These are phyloP conservation scores for Pseudozyma tsukubaensis DNA, from an alignment of 1,284 basidiomycete genomes.

Conservation along the genomic window DNA sequence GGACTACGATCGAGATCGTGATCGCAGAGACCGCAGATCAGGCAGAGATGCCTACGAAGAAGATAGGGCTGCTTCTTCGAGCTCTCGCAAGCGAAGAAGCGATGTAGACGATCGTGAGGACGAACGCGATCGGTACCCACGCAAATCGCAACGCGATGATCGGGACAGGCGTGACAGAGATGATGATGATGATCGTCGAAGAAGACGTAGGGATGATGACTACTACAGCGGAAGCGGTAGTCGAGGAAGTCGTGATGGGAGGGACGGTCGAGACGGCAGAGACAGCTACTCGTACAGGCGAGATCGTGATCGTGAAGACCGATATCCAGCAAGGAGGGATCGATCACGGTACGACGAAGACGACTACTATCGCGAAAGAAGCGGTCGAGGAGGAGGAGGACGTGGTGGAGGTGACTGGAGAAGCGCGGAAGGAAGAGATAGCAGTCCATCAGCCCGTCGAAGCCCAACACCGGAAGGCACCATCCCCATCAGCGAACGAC, in stretches of 20 bases:
- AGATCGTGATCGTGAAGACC: constrained; percentile 35
- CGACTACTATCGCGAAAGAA: constrained; percentile 60
- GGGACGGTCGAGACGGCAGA: constrained; percentile 14
- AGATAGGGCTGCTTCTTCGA: constrained; percentile 25
- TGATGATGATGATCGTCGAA: constrained; percentile 44
- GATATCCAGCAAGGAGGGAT: constrained; percentile 35
- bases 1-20: constrained; percentile 23
- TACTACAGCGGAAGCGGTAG: constrained; percentile 32
- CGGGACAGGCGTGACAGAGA: constrained; percentile 60
- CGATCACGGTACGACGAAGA: constrained; percentile 42
- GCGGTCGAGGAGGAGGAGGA: constrained; percentile 37
- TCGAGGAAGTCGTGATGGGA: constrained; percentile 21
- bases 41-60: constrained; percentile 35
- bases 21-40: constrained; percentile 35
- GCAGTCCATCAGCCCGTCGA: constrained; percentile 78
- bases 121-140: constrained; percentile 40
- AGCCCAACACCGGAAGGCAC: constrained; percentile 91
- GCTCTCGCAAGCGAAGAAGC: constrained; percentile 21
- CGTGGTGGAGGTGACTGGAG: constrained; percentile 70
- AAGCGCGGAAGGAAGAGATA: constrained; percentile 42
- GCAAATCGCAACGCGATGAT: constrained; percentile 39
- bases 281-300: constrained; percentile 20
- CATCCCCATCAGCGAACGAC: constrained; percentile 83
- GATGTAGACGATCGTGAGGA: constrained; percentile 38
- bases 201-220: constrained; percentile 51